These are phyloP conservation scores for Tetrapisispora nanseiensis DNA, from an alignment of 805 yeast genomes.

Conservation along the genomic window DNA sequence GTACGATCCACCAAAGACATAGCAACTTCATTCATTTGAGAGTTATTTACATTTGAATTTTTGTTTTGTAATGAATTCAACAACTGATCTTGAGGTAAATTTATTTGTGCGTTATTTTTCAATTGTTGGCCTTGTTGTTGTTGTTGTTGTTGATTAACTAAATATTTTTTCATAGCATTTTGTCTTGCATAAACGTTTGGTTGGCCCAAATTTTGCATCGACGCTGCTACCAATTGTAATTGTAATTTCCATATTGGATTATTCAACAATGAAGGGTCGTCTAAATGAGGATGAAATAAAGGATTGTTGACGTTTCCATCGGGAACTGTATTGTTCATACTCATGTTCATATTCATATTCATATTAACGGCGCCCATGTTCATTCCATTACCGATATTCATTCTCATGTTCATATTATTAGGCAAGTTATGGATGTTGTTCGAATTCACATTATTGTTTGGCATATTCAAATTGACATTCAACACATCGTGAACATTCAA, in stretches of 20 bases:
- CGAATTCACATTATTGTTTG: neutral
- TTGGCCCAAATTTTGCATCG: conserved; percentile 28
- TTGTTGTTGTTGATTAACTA: conserved; percentile 19
- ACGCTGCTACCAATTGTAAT: conserved; percentile 25
- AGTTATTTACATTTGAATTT: conserved; percentile 2
- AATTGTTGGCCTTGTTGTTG: conserved; percentile 4
- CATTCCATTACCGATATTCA: conserved; percentile 5
- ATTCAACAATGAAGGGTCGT: conserved; percentile 24
- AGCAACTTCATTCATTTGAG: conserved; percentile 22
- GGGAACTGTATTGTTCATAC: conserved; percentile 1
- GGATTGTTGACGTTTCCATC: conserved; percentile 26
- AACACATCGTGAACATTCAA: neutral
- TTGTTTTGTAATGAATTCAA: neutral
- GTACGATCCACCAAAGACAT: conserved; percentile 28
- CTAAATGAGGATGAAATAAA: conserved; percentile 28
- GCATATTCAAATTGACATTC: conserved; percentile 1
- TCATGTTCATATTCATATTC: conserved; percentile 4
- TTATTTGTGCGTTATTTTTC: neutral
- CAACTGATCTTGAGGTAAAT: conserved; percentile 3
- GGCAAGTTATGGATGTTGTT: neutral
- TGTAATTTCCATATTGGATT: conserved; percentile 31
- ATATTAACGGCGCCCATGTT: conserved; percentile 2
- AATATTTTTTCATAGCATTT: conserved; percentile 29
- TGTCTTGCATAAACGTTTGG: conserved; percentile 31
- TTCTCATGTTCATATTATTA: conserved; percentile 2